Evolutionary conservation across 805 yeast species (phyloP), one percentile per base, ranked within the genome.

Genomic region (Candida namnaoensis): DNA sequence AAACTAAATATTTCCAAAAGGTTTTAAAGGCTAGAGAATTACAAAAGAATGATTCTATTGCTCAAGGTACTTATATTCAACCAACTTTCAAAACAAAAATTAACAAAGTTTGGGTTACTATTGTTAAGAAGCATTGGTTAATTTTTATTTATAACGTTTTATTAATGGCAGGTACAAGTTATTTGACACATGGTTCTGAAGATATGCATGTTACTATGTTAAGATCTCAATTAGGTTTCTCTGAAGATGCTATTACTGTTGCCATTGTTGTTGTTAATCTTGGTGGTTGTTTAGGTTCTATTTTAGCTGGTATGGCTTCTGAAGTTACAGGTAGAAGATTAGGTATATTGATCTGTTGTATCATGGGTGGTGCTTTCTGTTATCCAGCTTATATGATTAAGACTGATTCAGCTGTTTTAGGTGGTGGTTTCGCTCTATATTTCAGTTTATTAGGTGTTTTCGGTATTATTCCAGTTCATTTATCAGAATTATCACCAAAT

Each of bases 111-210:
- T 64, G 61, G 40, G 44, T 42, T 37, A 68, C 72, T 1, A 37
- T 74, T 41, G 42, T 71, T 41, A 66, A 60, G 50, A 60, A 63
- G 34, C 75, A 83, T 57, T 83, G 90, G 88, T 67, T 80, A 39
- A 61, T 76, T 46, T 64, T 77, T 48, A 55, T 72, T 40, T 82
- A 80, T 56, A 61, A 74, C 50, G 72, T 82, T 32, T 48, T 82
- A 13, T 58, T 81, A 53, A 75, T 81, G 78, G 71, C 84, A 13
- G 87, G 82, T 23, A 74, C 80, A 62, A 82, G 81, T 61, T 82
- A 79, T 61, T 68, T 74, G 65, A 73, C 85, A 4, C 91, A 82
- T 50, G 86, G 86, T 2, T 74, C 87, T 8, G 88, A 82, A 59
- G 91, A 82, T 60, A 65, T 82, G 58, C 79, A 71, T 56, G 85